Conservation (phyloP, 495 filamentous ascomycete species). For the Terfezia boudieri region DNA sequence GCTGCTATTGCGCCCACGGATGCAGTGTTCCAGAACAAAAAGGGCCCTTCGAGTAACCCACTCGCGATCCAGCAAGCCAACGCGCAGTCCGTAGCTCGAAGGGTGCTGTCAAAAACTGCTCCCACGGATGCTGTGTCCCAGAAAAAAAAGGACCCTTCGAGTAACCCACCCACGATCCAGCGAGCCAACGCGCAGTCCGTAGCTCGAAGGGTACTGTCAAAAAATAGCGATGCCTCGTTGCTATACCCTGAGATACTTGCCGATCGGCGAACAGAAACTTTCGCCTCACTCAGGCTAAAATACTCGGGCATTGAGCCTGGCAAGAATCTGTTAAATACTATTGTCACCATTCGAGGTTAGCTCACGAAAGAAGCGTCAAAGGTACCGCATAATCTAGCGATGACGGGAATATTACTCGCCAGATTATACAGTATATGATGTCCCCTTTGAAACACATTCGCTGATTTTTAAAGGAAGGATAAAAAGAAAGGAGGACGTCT, state of each 20-base stretch:
- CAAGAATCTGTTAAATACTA: not conserved
- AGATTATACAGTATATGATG: constrained; percentile 12
- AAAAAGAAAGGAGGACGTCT: constrained; percentile 15
- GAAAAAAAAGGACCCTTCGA: not conserved
- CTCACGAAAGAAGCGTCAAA: too few relatives aligned
- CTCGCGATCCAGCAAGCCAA: constrained; percentile 10
- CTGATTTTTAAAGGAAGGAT: constrained; percentile 35
- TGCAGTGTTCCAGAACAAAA: not conserved
- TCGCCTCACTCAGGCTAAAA: constrained; percentile 5
- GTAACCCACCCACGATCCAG: constrained; percentile 5
- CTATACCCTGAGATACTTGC: not conserved
- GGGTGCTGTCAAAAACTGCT: constrained; percentile 7
- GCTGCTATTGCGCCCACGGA: too few relatives aligned
- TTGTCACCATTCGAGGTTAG: too few relatives aligned
- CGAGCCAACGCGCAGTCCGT: constrained; percentile 11
- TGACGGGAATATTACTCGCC: not conserved
- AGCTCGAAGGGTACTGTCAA: constrained; percentile 9
- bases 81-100: too few relatives aligned
- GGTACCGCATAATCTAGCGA: too few relatives aligned
- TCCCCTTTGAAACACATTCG: constrained; percentile 9
- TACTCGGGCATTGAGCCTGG: not conserved
- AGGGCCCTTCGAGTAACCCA: not conserved
- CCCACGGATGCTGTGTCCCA: not conserved
- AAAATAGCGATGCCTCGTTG: constrained; percentile 27
- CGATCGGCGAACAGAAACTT: constrained; percentile 27